Conservation (phyloP, 1,139 yeast species). For the Taiozyma sp. region DNA sequence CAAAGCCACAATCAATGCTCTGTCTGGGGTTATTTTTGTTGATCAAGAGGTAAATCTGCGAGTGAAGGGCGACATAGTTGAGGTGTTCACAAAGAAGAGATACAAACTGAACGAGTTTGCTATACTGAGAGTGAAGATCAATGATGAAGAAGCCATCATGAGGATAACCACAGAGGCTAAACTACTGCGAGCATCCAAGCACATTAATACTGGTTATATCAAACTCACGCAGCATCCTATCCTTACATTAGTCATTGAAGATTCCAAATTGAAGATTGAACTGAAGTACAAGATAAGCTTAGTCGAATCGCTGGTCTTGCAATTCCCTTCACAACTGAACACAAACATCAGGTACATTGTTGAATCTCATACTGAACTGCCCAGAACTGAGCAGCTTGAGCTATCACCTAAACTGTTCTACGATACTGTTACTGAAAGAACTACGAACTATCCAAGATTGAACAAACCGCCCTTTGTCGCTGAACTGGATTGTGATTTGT, state of each 20-base stretch:
- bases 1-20: not conserved
- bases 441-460: conserved; percentile 17
- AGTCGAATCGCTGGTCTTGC: conserved; percentile 9
- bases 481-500: conserved; percentile 43
- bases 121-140: conserved; percentile 2
- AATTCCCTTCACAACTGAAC: conserved; percentile 2
- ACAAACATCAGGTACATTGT: conserved; percentile 2
- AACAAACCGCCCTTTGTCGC: conserved; percentile 25
- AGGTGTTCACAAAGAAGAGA: conserved; percentile 10
- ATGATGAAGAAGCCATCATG: not conserved
- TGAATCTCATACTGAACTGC: not conserved
- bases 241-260: not conserved
- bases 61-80: not conserved
- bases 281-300: conserved; percentile 6
- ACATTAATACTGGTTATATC: not conserved
- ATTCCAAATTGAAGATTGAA: not conserved
- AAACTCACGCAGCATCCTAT: conserved; percentile 4
- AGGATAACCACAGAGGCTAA: not conserved
- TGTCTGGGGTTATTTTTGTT: conserved; percentile 1
- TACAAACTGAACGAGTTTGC: conserved; percentile 8
- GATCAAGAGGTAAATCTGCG: conserved; percentile 4
- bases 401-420: conserved; percentile 25
- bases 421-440: conserved; percentile 28
- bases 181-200: conserved; percentile 1
- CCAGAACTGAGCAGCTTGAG: not conserved